Base-by-base conservation (phyloP, 148 eudicot species). In the Simmondsia chinensis region DNA sequence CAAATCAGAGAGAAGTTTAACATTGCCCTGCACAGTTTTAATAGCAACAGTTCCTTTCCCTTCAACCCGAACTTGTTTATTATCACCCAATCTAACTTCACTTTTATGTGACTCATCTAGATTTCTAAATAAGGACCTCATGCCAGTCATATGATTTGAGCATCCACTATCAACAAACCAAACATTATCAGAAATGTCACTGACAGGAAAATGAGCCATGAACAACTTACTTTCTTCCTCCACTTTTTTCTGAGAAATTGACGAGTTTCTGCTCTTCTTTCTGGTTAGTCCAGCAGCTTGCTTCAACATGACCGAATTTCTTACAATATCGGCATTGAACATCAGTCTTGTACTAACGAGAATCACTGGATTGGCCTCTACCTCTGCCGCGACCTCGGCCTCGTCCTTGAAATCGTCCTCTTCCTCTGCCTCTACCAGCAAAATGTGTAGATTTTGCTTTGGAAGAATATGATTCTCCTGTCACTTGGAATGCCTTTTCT, bases 121-220 rank as follows among this genome's bases (percentile, higher is more conserved):
- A 1, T 23, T 21, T 7, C 13, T 33, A 9, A 52, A 63, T 14
- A 16, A 29, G n/a, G n/a, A n/a, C n/a, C n/a, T n/a, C n/a, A 2
- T 8, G 6, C 66, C 17, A 1, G 61, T 14, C 57, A 66, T 54
- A 20, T 60, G 72, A n/a, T 66, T 66, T 4, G 48, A 39, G 10
- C 65, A 62, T 1, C 57, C 58, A 33, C 46, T 67, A 4, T 66
- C 66, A 10, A 67, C 17, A 27, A n/a, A 54, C 62, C 66, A 67
- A 2, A 60, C 39, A 5, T 2, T 33, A 10, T 3, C 8, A 6
- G 14, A 0, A 9, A 2, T 12, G 3, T 6, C 20, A 3, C 4
- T 8, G 7, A 7, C 4, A 9, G 7, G 15, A 5, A 12, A 26
- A 4, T 48, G 7, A 1, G 44, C 36, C 31, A 37, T 26, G 28